Evolutionary conservation across 2,329 filamentous ascomycete genomes (phyloP).

Genomic region (Aspergillus sp.): DNA sequence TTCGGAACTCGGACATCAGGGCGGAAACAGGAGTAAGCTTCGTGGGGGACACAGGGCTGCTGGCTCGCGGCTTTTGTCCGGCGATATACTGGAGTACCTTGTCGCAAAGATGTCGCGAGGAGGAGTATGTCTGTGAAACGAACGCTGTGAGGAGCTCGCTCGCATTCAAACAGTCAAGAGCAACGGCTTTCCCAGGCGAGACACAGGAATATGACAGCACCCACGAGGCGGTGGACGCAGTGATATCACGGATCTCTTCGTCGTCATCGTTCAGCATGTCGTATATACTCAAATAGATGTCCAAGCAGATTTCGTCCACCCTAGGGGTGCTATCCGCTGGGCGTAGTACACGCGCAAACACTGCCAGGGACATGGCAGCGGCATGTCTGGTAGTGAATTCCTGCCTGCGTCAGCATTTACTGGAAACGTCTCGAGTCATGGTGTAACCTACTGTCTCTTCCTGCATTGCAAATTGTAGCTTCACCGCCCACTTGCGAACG

Average conservation of each 20-base stretch:
- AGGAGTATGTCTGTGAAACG: conserved; percentile 24
- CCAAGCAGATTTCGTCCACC: conserved; percentile 35
- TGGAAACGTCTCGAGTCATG: background rate
- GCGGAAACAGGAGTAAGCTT: conserved; percentile 16
- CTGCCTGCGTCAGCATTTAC: conserved; percentile 12
- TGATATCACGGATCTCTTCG: conserved; percentile 68
- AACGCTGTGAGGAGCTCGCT: conserved; percentile 31
- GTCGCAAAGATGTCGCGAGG: conserved; percentile 23
- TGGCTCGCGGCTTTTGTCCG: conserved; percentile 19
- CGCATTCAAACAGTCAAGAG: conserved; percentile 42
- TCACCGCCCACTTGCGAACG: conserved; percentile 23
- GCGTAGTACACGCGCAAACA: conserved; percentile 36
- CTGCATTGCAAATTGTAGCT: conserved; percentile 28
- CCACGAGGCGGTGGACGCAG: conserved; percentile 36
- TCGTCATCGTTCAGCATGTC: conserved; percentile 81
- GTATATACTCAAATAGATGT: conserved; percentile 58
- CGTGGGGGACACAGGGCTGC: conserved; percentile 8
- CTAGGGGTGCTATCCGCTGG: conserved; percentile 11
- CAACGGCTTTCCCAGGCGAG: conserved; percentile 18
- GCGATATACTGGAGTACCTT: conserved; percentile 33
- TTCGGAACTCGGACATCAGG: conserved; percentile 24
- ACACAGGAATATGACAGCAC: conserved; percentile 26
- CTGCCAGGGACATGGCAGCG: conserved; percentile 26
- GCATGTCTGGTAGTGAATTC: conserved; percentile 32
- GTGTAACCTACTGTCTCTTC: conserved; percentile 31